These are phyloP conservation scores for Sungouiella thailandica DNA, from an alignment of 805 yeast species.

Conservation along the genomic window DNA sequence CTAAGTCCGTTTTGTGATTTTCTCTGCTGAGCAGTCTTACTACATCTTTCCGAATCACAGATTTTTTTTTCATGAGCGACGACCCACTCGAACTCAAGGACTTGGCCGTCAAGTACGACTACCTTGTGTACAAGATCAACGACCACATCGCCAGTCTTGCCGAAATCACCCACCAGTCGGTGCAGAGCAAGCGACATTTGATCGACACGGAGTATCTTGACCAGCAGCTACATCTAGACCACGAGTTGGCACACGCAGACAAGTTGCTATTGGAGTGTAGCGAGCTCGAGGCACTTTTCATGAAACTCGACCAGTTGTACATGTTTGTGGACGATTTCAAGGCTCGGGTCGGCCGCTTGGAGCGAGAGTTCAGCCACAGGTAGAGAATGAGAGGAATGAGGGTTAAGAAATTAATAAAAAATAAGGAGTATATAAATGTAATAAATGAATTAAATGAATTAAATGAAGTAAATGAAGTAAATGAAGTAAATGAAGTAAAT, in stretches of 20 bases:
- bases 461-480: no score
- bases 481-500: no score
- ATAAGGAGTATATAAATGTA: no score
- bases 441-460: no score
- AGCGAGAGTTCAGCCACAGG: slow-evolving; percentile 9
- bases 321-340: slow-evolving; percentile 24
- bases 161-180: slow-evolving; percentile 30
- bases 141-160: slow-evolving; percentile 49
- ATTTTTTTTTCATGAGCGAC: no score
- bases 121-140: slow-evolving; percentile 55
- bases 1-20: no score
- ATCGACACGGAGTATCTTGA: slow-evolving; percentile 17
- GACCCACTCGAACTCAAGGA: slow-evolving; percentile 63
- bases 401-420: no score
- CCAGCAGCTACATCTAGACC: slow-evolving; percentile 27
- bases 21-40: no score
- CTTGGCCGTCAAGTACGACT: slow-evolving; percentile 60
- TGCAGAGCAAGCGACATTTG: slow-evolving; percentile 26
- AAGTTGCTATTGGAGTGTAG: slow-evolving; percentile 40
- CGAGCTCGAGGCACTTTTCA: slow-evolving; percentile 46
- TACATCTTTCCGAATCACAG: no score
- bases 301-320: slow-evolving; percentile 48
- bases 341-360: slow-evolving; percentile 14
- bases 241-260: slow-evolving; percentile 37
- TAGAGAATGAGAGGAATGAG: background rate